phyloP scores from a whole-genome alignment of 2,329 filamentous ascomycete species.

The Aspergillus floridensis region DNA sequence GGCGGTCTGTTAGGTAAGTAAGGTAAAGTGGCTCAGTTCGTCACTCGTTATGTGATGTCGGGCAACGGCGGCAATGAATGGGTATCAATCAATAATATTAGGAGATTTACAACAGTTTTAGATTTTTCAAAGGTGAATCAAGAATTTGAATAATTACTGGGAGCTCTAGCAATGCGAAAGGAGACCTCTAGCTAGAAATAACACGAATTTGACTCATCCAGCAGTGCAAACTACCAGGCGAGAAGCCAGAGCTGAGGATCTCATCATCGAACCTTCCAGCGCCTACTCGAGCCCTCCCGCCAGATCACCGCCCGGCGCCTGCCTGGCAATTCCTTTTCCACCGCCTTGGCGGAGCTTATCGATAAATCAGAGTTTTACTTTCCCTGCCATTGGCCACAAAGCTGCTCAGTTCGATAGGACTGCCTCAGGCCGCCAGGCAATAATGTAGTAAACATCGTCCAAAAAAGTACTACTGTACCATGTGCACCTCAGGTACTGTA shows the following conservation, averaged over 20 bases:
- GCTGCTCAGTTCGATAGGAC: not conserved
- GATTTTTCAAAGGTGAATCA: not conserved
- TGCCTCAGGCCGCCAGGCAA: not conserved
- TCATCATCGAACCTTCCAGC: conserved; percentile 44
- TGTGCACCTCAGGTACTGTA: not conserved
- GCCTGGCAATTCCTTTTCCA: conserved; percentile 19
- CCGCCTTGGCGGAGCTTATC: conserved; percentile 23
- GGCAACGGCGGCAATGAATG: not conserved
- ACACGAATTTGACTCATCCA: not conserved
- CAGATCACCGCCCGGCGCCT: conserved; percentile 24
- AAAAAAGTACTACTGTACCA: no score
- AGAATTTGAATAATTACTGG: not conserved
- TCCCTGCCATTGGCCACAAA: not conserved
- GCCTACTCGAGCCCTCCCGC: conserved; percentile 28
- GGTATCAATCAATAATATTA: not conserved
- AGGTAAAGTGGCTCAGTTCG: conserved; percentile 14
- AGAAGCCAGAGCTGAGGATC: not conserved
- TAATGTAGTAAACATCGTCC: no score
- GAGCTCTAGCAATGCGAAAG: not conserved
- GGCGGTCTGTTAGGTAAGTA: conserved; percentile 18
- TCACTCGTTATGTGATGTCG: not conserved
- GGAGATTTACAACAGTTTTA: not conserved
- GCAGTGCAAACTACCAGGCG: not conserved
- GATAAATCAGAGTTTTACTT: conserved; percentile 16
- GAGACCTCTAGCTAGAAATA: not conserved